A percentile compares a stretch with the other conserved stretches of the same genome.
Conservation (phyloP, 2,329 filamentous ascomycete genomes). For the Verticillium isaacii region DNA sequence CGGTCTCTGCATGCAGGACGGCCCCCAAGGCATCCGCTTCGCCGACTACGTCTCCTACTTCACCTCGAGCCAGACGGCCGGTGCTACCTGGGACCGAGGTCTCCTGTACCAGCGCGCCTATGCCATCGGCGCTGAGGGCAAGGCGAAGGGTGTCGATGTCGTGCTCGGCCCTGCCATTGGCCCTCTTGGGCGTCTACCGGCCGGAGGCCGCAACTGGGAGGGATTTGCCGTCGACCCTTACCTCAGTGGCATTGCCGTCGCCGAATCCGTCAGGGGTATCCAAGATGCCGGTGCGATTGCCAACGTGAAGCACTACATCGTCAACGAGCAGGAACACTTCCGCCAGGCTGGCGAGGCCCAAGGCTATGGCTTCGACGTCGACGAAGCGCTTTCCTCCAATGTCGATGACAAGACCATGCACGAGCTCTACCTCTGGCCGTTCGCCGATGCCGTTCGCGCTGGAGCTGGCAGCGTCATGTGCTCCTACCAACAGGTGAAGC, state of each 20-base stretch:
- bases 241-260: slow-evolving; percentile 66
- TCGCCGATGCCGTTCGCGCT: slow-evolving; percentile 65
- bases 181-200: slow-evolving; percentile 40
- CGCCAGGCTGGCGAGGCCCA: slow-evolving; percentile 55
- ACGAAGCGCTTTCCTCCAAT: slow-evolving; percentile 55
- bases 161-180: slow-evolving; percentile 51
- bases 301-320: slow-evolving; percentile 73
- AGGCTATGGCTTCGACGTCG: slow-evolving; percentile 52
- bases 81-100: slow-evolving; percentile 74
- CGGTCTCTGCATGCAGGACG: slow-evolving; percentile 81
- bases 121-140: slow-evolving; percentile 56
- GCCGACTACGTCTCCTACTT: slow-evolving; percentile 80
- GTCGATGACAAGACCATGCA: slow-evolving; percentile 71
- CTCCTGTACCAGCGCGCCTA: slow-evolving; percentile 54
- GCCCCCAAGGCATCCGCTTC: slow-evolving; percentile 73
- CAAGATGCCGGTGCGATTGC: slow-evolving; percentile 80
- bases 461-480: slow-evolving; percentile 63
- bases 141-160: slow-evolving; percentile 72
- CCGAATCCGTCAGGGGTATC: slow-evolving; percentile 71
- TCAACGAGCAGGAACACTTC: slow-evolving; percentile 77
- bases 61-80: slow-evolving; percentile 71
- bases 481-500: slow-evolving; percentile 71
- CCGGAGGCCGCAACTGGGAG: slow-evolving; percentile 59
- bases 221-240: slow-evolving; percentile 68
- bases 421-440: slow-evolving; percentile 75